Evolutionary conservation across 257 asterid species (phyloP).

Genomic region (Verbena officinalis): DNA sequence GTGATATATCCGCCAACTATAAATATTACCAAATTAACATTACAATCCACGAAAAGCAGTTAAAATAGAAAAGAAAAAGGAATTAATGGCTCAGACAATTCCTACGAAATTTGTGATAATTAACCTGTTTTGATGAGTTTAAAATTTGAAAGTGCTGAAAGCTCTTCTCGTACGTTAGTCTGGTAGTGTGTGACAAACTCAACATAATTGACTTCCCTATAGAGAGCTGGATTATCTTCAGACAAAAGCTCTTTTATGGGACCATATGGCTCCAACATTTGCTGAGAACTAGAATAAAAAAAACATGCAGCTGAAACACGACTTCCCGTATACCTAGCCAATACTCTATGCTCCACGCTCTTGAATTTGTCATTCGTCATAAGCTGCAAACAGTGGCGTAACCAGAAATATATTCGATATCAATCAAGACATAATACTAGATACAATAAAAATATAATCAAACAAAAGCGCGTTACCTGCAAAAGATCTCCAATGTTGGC

Average conservation of each 20-base stretch:
- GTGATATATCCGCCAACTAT: no score
- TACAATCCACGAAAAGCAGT: no score
- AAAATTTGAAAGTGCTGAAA: constrained; percentile 48
- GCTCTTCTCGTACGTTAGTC: constrained; percentile 39
- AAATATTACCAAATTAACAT: no score
- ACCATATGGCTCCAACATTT: constrained; percentile 44
- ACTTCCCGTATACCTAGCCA: constrained; percentile 47
- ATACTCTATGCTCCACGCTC: constrained; percentile 77
- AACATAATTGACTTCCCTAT: constrained; percentile 49
- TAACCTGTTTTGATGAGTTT: constrained; percentile 27
- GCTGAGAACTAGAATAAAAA: constrained; percentile 51
- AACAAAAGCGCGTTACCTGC: constrained; percentile 44
- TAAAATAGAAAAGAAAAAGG: background rate
- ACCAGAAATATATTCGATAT: no score
- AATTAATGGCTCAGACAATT: no score
- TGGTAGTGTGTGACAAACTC: constrained; percentile 53
- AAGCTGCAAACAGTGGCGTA: no score
- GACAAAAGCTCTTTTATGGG: constrained; percentile 60
- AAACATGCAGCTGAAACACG: constrained; percentile 72
- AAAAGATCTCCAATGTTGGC: constrained; percentile 75
- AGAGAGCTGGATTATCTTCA: constrained; percentile 47
- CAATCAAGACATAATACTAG: background rate
- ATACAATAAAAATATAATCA: background rate
- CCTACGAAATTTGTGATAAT: background rate
- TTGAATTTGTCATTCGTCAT: constrained; percentile 69